A percentile compares a stretch with the other conserved stretches of the same genome.
Conservation (phyloP, 2,329 filamentous ascomycete genomes). For the Diaporthe vexans region DNA sequence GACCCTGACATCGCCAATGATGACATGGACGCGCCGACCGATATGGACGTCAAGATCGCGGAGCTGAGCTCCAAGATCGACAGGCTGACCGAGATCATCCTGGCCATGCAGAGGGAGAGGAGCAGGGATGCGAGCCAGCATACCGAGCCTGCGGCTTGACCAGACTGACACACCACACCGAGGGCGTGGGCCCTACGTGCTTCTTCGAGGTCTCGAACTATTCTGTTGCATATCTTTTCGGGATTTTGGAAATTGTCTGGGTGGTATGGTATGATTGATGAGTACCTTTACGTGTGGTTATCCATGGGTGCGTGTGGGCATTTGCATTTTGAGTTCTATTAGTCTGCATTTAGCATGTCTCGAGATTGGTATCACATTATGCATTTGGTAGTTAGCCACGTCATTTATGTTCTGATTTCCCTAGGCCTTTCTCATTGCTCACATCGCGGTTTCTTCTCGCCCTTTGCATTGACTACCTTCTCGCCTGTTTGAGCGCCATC, state of each 20-base stretch:
- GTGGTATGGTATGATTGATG: background rate
- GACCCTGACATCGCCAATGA: slow-evolving; percentile 40
- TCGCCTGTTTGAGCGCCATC: background rate
- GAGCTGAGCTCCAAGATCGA: slow-evolving; percentile 42
- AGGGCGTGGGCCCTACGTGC: background rate
- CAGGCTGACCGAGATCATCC: slow-evolving; percentile 41
- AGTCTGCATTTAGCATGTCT: slow-evolving; percentile 2
- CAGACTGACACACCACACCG: background rate
- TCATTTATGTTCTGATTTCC: background rate
- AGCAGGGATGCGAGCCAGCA: slow-evolving; percentile 19
- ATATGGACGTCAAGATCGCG: slow-evolving; percentile 46
- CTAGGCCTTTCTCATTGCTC: background rate
- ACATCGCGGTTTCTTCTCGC: background rate
- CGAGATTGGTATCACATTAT: slow-evolving; percentile 7
- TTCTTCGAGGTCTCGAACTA: background rate
- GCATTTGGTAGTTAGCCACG: background rate
- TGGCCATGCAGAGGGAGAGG: slow-evolving; percentile 41
- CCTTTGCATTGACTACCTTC: background rate
- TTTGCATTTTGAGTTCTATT: background rate
- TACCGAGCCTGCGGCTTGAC: slow-evolving; percentile 15
- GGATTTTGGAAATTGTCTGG: background rate
- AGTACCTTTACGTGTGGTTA: background rate
- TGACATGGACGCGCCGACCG: slow-evolving; percentile 50
- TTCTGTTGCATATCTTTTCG: background rate
- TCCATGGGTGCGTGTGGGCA: background rate